Base-by-base conservation (phyloP, 345 rosid genomes). In the Arabis hirsuta region DNA sequence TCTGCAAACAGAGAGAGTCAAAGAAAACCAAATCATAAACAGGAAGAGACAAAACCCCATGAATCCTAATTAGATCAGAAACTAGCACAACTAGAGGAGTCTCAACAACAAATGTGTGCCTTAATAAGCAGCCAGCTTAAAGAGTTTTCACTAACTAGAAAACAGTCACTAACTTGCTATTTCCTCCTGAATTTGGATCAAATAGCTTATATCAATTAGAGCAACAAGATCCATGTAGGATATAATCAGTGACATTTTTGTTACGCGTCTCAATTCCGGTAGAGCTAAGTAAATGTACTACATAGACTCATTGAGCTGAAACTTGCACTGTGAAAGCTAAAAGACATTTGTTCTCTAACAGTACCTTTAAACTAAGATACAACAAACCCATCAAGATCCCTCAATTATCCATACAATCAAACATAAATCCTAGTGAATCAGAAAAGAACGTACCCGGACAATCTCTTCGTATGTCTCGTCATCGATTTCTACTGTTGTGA, bases 401-500 rank as follows among this genome's bases (percentile, higher is more conserved):
- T 13, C 31, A 13, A 38, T 31, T 16, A 63, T 3, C 16, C 7
- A 43, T 20, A 19, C 16, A 55, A 24, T 2, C 10, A 51, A 27
- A 44, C 43, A 36, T 31, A 41, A 72, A n/a, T 10, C 14, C 20
- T 4, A 27, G 3, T 2, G 56, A 41, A 32, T 32, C 3, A 47
- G 55, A 29, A 20, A 48, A n/a, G 64, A 44, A 72, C 86, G 44
- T 88, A 92, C 99, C 91, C 99, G 84, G 54, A 92, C 98, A 76
- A 96, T 96, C 85, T 92, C 99, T 80, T 96, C 99, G 57, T 96
- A 96, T 5, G 99, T 96, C 77, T 92, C 97, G 51, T 96, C 99
- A 55, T 96, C 99, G 32, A 96, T 96, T 80, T 96, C 99, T n/a
- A 96, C 87, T 0, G 99, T 88, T 6, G 98, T 96, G 56, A 96